Base-by-base conservation (phyloP, 2,329 filamentous ascomycete species). In the Arthrobotrys conoides region DNA sequence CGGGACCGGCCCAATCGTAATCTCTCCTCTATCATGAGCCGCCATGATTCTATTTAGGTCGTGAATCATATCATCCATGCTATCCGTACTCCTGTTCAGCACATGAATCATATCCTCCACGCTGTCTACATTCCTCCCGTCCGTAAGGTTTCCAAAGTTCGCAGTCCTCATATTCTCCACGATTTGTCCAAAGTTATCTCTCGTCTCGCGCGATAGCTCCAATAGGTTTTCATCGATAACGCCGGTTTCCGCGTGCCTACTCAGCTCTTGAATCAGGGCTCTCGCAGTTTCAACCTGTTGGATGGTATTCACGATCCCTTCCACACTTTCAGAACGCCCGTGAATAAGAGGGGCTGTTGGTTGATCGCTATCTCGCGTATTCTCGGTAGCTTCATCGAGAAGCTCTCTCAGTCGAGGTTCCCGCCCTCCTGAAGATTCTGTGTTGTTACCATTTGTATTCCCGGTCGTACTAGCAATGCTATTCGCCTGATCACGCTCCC, bases 11-110 rank as follows among this genome's bases (percentile, higher is more conserved):
- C 30, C n/a, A 20, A 30, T 4, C n/a, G 57, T 44, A 27, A 61
- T 46, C 57, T 51, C 59, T 49, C 46, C 59, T 30, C 36, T 59
- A 70, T 64, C 57, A 27, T 69, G 57, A 20, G 65, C 51, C 16
- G 71, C 67, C 51, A 71, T 55, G n/a, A 77, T 77, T 16, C 61
- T 57, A 48, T 77, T 77, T 22, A 77, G 48, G 14, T 77, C 67
- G 16, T 67, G 48, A 9, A 73, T 65, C 61, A 72, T 73, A 57
- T 73, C 76, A 48, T 72, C 64, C 75, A 73, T 72, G 20, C 41
- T 67, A 55, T 65, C 63, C 9, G 75, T 48, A 24, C 63, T 64
- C 36, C 57, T 41, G 6, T 61, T 44, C n/a, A 68, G 38, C 9
- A 55, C 69, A 20, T 44, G 20, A 5, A 73, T 71, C 12, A 65